These are phyloP conservation scores for Entrophospora sp. DNA, from an alignment of 192 early-diverging fungal species.

Conservation along the genomic window DNA sequence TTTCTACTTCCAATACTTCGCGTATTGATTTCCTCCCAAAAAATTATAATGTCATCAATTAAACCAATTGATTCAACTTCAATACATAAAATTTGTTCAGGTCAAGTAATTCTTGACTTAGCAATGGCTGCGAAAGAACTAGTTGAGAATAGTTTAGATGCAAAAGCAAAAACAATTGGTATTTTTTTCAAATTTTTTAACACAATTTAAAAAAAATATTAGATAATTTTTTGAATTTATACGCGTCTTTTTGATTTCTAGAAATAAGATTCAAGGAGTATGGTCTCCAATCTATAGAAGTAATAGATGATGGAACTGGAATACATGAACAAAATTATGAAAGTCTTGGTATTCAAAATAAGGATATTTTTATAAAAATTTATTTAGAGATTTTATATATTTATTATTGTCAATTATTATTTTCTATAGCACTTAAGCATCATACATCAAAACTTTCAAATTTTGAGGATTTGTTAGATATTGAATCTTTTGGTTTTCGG, in stretches of 20 bases:
- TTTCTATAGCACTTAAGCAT: constrained; percentile 62
- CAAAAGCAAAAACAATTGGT: constrained; percentile 68
- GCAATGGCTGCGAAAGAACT: constrained; percentile 85
- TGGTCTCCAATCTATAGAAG: constrained; percentile 66
- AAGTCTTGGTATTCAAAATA: constrained; percentile 66
- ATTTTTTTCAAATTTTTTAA: neutral
- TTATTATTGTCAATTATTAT: neutral
- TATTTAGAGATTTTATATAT: neutral
- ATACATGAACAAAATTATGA: constrained; percentile 55
- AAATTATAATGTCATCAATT: constrained; percentile 20
- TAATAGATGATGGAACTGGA: constrained; percentile 85
- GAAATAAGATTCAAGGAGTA: constrained; percentile 76
- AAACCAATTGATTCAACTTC: constrained; percentile 47
- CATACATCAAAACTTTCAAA: constrained; percentile 75
- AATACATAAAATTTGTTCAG: constrained; percentile 76
- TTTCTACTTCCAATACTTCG: no score
- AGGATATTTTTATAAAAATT: neutral
- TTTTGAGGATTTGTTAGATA: constrained; percentile 70
- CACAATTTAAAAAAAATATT: neutral
- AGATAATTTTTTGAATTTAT: neutral
- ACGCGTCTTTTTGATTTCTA: constrained; percentile 4
- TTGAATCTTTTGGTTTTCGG: constrained; percentile 86
- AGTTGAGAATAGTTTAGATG: constrained; percentile 90
- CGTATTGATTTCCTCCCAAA: no score
- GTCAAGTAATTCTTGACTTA: constrained; percentile 83